Conservation (phyloP, 495 filamentous ascomycete species). For the Chaetomidium leptoderma region DNA sequence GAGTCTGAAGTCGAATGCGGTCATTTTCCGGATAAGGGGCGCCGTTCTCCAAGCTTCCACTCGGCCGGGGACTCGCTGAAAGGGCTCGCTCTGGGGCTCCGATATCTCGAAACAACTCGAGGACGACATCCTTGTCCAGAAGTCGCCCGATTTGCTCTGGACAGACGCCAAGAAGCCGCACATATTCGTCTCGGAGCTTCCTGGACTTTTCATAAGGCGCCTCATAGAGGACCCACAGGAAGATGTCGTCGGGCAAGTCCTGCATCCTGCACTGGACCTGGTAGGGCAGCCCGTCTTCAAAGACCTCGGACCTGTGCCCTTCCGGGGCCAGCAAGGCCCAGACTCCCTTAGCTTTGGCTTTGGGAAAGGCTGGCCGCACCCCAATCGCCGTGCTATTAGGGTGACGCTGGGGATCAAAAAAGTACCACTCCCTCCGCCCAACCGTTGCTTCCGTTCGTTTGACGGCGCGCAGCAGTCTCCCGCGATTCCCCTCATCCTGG, state of each 20-base stretch:
- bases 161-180: constrained; percentile 40
- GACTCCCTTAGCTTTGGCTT: constrained; percentile 26
- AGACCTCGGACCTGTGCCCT: constrained; percentile 53
- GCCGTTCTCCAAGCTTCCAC: constrained; percentile 5
- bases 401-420: constrained; percentile 49
- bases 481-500: constrained; percentile 51
- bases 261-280: constrained; percentile 51
- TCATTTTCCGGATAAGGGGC: constrained; percentile 30
- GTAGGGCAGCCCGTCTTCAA: constrained; percentile 65
- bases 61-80: neutral
- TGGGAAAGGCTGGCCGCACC: constrained; percentile 35
- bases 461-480: constrained; percentile 64
- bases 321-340: constrained; percentile 46
- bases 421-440: constrained; percentile 58
- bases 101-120: constrained; percentile 38
- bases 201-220: constrained; percentile 57
- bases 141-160: constrained; percentile 37
- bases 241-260: constrained; percentile 62
- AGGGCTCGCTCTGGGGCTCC: constrained; percentile 38
- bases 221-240: constrained; percentile 70
- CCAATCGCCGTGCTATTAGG: constrained; percentile 24
- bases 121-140: constrained; percentile 35
- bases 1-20: constrained; percentile 33
- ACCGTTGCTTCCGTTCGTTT: constrained; percentile 69
- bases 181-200: constrained; percentile 62